Conservation (phyloP, 257 asterid genomes). For the Handroanthus guayacan region DNA sequence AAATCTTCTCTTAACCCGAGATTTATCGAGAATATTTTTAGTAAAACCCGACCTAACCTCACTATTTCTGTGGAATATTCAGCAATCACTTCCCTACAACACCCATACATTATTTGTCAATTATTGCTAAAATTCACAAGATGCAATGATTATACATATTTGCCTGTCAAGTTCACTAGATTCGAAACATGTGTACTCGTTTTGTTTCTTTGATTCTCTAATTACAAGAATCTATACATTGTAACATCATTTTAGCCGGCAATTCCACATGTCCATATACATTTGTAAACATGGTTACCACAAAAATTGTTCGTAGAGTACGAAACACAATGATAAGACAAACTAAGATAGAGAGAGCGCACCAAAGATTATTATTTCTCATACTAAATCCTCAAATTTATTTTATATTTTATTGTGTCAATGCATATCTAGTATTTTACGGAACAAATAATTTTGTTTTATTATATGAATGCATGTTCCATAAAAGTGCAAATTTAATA, state of each 20-base stretch:
- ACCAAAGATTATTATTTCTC: no score
- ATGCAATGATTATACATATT: background rate
- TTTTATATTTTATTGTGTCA: no score
- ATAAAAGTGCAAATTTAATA: no score
- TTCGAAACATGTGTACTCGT: background rate
- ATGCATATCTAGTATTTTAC: no score
- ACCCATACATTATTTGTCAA: background rate
- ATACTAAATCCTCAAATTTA: no score
- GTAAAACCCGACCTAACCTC: slow-evolving; percentile 65
- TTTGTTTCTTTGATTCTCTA: background rate
- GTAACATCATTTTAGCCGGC: background rate
- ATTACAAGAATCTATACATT: background rate
- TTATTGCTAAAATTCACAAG: background rate
- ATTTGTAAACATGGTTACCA: no score
- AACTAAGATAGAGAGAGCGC: no score
- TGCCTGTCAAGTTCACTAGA: background rate
- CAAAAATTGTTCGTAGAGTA: no score
- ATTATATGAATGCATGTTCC: no score
- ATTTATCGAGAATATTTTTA: slow-evolving; percentile 61
- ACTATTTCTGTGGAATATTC: slow-evolving; percentile 71
- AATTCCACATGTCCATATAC: no score
- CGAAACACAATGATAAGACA: background rate
- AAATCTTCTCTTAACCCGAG: slow-evolving; percentile 62
- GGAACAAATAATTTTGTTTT: no score
- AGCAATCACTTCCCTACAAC: slow-evolving; percentile 61